Evolutionary conservation across 2,329 filamentous ascomycete species (phyloP).

Genomic region (Tolypocladium tropicale): DNA sequence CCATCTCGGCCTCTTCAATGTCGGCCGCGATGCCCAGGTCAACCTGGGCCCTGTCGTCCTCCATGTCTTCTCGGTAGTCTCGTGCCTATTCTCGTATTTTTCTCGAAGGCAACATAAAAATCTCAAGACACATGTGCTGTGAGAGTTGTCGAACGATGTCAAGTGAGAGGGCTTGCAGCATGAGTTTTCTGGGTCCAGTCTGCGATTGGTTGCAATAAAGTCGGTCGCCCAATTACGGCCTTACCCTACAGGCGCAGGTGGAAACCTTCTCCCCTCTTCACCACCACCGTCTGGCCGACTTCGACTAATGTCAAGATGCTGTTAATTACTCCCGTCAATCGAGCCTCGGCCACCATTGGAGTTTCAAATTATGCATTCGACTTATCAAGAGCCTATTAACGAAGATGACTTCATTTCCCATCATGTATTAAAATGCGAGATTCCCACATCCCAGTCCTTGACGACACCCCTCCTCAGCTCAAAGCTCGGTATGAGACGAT

Average conservation of each 20-base stretch:
- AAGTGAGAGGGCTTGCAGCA: not conserved
- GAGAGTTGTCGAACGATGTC: not conserved
- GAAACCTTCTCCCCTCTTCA: not conserved
- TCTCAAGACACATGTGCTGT: not conserved
- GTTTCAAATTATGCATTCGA: not conserved
- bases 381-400: not conserved
- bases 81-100: not conserved
- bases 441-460: too few species aligned
- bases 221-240: not conserved
- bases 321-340: not conserved
- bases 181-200: not conserved
- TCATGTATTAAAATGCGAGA: not conserved
- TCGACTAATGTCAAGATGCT: not conserved
- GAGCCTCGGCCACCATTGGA: not conserved
- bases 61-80: conserved; percentile 39
- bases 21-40: conserved; percentile 62
- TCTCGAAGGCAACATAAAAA: too few species aligned
- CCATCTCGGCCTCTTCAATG: conserved; percentile 40
- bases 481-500: not conserved
- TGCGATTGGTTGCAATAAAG: not conserved
- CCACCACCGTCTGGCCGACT: not conserved
- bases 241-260: not conserved
- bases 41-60: conserved; percentile 60
- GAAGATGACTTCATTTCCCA: not conserved
- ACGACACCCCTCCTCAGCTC: not conserved